These are phyloP conservation scores for Backusella morwellensis DNA, from an alignment of 192 early-diverging fungal species.

Conservation along the genomic window DNA sequence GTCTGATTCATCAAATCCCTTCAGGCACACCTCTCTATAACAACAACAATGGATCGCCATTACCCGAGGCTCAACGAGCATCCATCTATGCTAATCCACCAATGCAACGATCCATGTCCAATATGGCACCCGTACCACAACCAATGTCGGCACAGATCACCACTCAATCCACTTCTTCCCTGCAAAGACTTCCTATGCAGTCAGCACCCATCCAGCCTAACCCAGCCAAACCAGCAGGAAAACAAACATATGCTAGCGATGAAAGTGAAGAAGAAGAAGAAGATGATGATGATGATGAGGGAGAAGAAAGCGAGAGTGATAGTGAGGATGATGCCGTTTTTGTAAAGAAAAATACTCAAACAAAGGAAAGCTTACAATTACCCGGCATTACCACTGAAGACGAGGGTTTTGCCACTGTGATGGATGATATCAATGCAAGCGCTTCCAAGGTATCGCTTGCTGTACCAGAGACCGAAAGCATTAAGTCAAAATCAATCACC, in stretches of 20 bases:
- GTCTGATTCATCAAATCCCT: constrained; percentile 7
- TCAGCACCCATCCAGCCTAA: not conserved
- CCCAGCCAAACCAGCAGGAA: not conserved
- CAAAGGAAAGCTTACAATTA: not conserved
- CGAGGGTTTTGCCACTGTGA: constrained; percentile 8
- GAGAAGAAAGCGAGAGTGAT: constrained; percentile 16
- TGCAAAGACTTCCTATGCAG: not conserved
- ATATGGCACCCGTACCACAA: not conserved
- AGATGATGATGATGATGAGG: constrained; percentile 23
- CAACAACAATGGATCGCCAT: not conserved
- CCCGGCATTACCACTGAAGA: not conserved
- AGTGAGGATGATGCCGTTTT: constrained; percentile 15
- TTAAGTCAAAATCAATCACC: not conserved
- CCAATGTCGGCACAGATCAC: not conserved
- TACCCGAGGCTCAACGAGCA: not conserved
- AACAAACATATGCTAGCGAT: constrained; percentile 27
- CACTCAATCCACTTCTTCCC: not conserved
- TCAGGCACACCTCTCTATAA: constrained; percentile 5
- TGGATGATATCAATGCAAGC: not conserved
- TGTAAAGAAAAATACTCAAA: not conserved
- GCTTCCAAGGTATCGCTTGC: not conserved
- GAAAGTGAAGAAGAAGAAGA: constrained; percentile 23
- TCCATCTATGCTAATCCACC: constrained; percentile 1
- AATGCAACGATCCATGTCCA: not conserved
- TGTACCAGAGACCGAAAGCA: not conserved